A percentile compares a stretch with the other conserved stretches of the same genome.
Conservation (phyloP, 306 rosid genomes). For the Myrica gale region DNA sequence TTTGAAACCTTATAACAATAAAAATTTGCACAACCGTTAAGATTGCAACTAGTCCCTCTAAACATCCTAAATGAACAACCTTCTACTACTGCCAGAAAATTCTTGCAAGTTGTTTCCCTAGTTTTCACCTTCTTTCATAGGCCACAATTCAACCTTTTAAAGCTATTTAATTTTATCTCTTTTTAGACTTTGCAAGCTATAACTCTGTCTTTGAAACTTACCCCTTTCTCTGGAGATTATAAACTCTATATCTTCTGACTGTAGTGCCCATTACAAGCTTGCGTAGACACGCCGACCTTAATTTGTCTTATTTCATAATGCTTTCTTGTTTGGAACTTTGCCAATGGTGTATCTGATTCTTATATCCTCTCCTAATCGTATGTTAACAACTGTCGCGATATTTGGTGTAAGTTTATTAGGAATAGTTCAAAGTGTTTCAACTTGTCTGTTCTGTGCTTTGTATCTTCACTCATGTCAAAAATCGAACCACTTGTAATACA, state of each 20-base stretch:
- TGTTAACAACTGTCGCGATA: not conserved
- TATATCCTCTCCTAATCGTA: not conserved
- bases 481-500: too few species aligned
- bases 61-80: not conserved
- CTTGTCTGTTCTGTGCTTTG: not conserved
- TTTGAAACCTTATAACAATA: too few species aligned
- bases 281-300: not conserved
- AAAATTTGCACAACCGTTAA: too few species aligned
- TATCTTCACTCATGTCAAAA: not conserved
- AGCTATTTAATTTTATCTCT: not conserved
- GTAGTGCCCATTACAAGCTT: too few species aligned
- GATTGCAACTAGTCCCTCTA: not conserved
- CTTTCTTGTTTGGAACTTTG: not conserved
- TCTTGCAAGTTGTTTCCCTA: not conserved
- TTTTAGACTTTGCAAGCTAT: too few species aligned
- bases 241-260: too few species aligned
- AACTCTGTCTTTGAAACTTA: too few species aligned
- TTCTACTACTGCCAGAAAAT: not conserved
- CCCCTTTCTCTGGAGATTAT: too few species aligned
- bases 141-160: not conserved
- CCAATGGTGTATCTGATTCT: not conserved
- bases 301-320: not conserved
- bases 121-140: not conserved
- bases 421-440: not conserved
- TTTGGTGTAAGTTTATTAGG: not conserved